These are phyloP conservation scores for Metschnikowia henanensis DNA, from an alignment of 805 yeast species.

Conservation along the genomic window DNA sequence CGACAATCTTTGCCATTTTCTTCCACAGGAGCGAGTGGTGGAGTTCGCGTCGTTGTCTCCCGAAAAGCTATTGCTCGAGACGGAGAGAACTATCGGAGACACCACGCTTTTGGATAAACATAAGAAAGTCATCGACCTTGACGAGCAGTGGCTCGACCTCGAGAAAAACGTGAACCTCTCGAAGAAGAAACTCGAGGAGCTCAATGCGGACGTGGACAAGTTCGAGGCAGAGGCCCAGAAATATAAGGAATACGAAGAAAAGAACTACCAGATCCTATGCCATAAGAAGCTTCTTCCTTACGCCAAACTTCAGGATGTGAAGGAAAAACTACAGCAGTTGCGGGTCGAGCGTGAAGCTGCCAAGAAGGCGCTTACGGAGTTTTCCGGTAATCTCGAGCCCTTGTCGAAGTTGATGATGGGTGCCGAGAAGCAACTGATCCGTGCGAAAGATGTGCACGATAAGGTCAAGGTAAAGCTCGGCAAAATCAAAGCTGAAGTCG, in stretches of 20 bases:
- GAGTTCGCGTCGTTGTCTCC: conserved; percentile 84
- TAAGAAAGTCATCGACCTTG: conserved; percentile 52
- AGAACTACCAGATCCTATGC: conserved; percentile 37
- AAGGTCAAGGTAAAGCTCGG: conserved; percentile 2
- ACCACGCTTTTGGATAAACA: conserved; percentile 59
- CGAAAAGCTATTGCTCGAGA: conserved; percentile 69
- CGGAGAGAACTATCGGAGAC: conserved; percentile 76
- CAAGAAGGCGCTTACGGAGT: conserved; percentile 29
- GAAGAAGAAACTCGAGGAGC: conserved; percentile 28
- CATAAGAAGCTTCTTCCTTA: conserved; percentile 43
- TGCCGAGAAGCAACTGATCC: not conserved
- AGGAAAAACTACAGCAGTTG: conserved; percentile 29
- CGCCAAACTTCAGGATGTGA: conserved; percentile 40
- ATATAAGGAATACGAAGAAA: conserved; percentile 46
- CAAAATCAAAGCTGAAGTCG: not conserved
- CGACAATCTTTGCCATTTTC: conserved; percentile 88
- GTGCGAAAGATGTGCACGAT: not conserved
- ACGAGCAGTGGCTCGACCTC: conserved; percentile 35
- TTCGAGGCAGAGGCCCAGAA: conserved; percentile 47
- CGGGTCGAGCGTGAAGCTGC: conserved; percentile 37
- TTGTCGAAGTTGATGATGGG: conserved; percentile 15
- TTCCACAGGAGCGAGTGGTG: conserved; percentile 95
- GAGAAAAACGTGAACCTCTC: conserved; percentile 26
- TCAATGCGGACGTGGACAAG: conserved; percentile 37
- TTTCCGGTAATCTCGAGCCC: conserved; percentile 26